Evolutionary conservation across 2,329 filamentous ascomycete species (phyloP).

Genomic region (Penicillium fuscoglaucum): DNA sequence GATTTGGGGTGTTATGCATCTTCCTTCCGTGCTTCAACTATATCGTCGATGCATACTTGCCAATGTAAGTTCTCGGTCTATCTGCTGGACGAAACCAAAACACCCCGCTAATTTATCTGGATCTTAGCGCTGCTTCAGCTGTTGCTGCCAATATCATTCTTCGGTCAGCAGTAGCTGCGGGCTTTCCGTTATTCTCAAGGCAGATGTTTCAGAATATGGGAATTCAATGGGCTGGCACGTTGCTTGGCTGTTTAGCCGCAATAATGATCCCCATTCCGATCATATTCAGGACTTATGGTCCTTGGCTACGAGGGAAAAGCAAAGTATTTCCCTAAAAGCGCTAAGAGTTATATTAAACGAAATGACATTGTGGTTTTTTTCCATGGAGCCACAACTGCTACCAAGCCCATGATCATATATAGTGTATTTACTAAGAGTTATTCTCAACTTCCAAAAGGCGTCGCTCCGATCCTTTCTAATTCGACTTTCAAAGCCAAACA

Average conservation of each 20-base stretch:
- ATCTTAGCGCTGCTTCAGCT: conserved; percentile 33
- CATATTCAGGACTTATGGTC: conserved; percentile 29
- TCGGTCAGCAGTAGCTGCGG: conserved; percentile 32
- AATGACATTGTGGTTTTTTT: neutral
- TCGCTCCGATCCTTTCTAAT: neutral
- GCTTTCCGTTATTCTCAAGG: conserved; percentile 36
- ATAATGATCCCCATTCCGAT: conserved; percentile 37
- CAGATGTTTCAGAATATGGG: conserved; percentile 38
- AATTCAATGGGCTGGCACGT: conserved; percentile 37
- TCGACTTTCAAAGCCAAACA: no score
- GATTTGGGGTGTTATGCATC: conserved; percentile 32
- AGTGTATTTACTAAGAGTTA: neutral
- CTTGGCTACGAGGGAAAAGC: conserved; percentile 26
- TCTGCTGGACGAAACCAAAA: neutral
- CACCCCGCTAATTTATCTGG: neutral
- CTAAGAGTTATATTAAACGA: neutral
- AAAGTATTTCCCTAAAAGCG: conserved; percentile 8
- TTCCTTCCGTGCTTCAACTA: conserved; percentile 37
- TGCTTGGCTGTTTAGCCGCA: conserved; percentile 35
- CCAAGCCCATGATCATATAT: neutral
- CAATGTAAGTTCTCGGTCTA: conserved; percentile 30
- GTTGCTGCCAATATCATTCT: conserved; percentile 38
- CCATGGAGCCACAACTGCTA: neutral
- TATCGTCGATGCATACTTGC: conserved; percentile 39
- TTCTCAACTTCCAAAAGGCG: neutral